Evolutionary conservation across 2,329 filamentous ascomycete species (phyloP).

Genomic region (Pestalotiopsis sp.): DNA sequence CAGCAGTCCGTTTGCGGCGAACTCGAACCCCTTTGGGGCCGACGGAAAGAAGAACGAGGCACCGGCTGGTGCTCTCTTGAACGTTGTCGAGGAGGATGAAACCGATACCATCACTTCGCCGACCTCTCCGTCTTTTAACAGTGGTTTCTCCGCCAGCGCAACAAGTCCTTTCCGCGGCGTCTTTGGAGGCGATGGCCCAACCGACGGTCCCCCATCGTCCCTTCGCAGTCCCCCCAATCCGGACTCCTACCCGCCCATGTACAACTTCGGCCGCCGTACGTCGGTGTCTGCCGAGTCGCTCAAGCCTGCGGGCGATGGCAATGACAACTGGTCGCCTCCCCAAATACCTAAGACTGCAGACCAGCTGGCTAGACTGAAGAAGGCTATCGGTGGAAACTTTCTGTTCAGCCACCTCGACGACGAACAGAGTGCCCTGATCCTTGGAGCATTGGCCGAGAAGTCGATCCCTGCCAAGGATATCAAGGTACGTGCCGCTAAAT

Average conservation of each 20-base stretch:
- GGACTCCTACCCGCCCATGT: constrained; percentile 83
- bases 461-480: constrained; percentile 88
- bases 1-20: constrained; percentile 68
- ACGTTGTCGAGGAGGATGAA: constrained; percentile 81
- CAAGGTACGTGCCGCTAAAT: constrained; percentile 45
- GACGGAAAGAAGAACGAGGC: constrained; percentile 39
- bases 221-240: constrained; percentile 52
- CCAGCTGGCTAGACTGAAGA: constrained; percentile 76
- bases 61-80: constrained; percentile 42
- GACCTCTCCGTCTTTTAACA: constrained; percentile 59
- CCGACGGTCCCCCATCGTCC: constrained; percentile 45
- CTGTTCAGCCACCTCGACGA: constrained; percentile 94
- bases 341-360: constrained; percentile 80
- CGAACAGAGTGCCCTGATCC: constrained; percentile 82
- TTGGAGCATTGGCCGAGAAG: constrained; percentile 91
- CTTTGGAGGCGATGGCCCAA: constrained; percentile 51
- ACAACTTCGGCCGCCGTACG: constrained; percentile 89
- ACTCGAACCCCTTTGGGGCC: constrained; percentile 72
- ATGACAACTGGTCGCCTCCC: constrained; percentile 89
- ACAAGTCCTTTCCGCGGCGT: constrained; percentile 48
- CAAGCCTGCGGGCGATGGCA: constrained; percentile 79
- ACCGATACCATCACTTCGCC: constrained; percentile 75
- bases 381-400: constrained; percentile 85
- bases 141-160: constrained; percentile 37
- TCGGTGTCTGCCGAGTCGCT: constrained; percentile 97